These are phyloP conservation scores for Diaporthe citri DNA, from an alignment of 2,329 filamentous ascomycete species.

Conservation along the genomic window DNA sequence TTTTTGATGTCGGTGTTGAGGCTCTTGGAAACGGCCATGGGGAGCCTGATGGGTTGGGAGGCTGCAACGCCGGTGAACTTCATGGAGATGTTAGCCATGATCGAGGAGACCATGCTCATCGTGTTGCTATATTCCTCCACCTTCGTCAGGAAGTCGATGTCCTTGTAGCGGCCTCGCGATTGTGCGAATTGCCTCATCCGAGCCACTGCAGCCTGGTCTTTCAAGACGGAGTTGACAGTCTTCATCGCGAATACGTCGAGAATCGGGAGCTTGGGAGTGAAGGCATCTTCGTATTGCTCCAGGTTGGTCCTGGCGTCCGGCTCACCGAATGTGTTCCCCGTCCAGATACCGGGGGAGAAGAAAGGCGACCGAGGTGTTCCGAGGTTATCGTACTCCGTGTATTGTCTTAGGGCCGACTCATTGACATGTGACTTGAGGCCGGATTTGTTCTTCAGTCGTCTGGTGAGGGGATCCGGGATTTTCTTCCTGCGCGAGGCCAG, in stretches of 20 bases:
- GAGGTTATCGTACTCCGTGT: constrained; percentile 32
- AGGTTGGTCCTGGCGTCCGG: constrained; percentile 30
- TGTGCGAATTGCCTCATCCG: constrained; percentile 33
- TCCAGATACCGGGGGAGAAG: constrained; percentile 16
- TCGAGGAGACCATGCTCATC: constrained; percentile 7
- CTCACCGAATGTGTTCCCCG: constrained; percentile 21
- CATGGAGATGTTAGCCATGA: constrained; percentile 16
- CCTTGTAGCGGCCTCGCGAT: constrained; percentile 10
- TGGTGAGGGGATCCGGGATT: constrained; percentile 12
- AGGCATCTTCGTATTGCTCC: constrained; percentile 26
- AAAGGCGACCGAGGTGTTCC: constrained; percentile 28
- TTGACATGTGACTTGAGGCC: constrained; percentile 28
- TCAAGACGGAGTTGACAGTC: constrained; percentile 27
- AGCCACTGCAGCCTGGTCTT: constrained; percentile 15
- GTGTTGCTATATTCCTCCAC: constrained; percentile 22
- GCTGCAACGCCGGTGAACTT: constrained; percentile 33
- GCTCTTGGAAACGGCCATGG: constrained; percentile 14
- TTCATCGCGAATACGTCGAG: constrained; percentile 34
- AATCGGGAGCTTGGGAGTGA: constrained; percentile 11
- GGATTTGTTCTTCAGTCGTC: constrained; percentile 4
- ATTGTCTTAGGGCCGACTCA: constrained; percentile 26
- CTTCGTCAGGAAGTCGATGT: constrained; percentile 35
- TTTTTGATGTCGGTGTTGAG: constrained; percentile 31
- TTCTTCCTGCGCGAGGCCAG: constrained; percentile 22
- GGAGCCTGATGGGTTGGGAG: constrained; percentile 25